phyloP scores from a whole-genome alignment of 352 stramenopile genomes.

The Saprolegnia diclina region DNA sequence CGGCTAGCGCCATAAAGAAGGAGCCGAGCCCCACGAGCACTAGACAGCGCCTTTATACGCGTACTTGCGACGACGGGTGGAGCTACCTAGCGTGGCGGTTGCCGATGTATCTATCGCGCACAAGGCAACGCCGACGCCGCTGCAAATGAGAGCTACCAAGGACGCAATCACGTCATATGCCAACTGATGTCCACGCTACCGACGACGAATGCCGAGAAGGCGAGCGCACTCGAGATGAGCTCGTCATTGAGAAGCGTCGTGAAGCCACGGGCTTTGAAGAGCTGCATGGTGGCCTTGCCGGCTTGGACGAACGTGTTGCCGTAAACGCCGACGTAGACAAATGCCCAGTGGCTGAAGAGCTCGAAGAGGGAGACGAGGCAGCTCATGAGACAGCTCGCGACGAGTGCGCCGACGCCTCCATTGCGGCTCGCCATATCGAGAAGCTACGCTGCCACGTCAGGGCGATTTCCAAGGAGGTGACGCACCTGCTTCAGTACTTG shows the following conservation, averaged over 20 bases:
- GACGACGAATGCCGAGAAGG: conserved; percentile 54
- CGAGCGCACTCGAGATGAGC: conserved; percentile 55
- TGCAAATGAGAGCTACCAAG: background rate
- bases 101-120: background rate
- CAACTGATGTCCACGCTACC: conserved; percentile 24
- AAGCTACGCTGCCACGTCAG: conserved; percentile 1
- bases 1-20: background rate
- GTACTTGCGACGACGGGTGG: background rate
- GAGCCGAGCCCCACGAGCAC: background rate
- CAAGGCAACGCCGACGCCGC: background rate
- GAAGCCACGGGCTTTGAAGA: conserved; percentile 56
- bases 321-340: conserved; percentile 68
- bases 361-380: conserved; percentile 57
- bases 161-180: no score
- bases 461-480: conserved; percentile 31
- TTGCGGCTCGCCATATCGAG: conserved; percentile 29
- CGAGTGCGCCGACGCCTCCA: conserved; percentile 43
- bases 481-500: conserved; percentile 47
- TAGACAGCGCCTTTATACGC: background rate
- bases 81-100: background rate
- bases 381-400: conserved; percentile 44
- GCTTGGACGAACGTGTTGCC: conserved; percentile 50
- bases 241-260: conserved; percentile 64
- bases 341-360: conserved; percentile 76
- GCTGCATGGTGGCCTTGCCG: conserved; percentile 45